A percentile compares a stretch with the other conserved stretches of the same genome.
phyloP scores from a whole-genome alignment of 768 basidiomycete species.

The Coprinopsis sp. region DNA sequence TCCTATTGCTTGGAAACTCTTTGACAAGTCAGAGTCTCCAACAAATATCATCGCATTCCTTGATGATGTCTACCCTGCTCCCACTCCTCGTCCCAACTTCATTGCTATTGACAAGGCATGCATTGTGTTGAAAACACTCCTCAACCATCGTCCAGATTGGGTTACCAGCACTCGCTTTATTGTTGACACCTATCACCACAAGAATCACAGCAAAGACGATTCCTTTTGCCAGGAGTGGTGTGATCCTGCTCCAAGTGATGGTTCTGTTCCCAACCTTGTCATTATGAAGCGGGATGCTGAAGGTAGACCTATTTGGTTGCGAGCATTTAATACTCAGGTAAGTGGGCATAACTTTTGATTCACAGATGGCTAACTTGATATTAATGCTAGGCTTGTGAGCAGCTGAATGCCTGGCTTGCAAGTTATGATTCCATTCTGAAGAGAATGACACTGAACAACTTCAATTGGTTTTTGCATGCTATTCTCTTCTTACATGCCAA shows the following conservation, averaged over 20 bases:
- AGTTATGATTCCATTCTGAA: conserved; percentile 19
- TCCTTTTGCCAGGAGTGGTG: conserved; percentile 13
- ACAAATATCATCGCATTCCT: conserved; percentile 16
- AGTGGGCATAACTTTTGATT: too few species aligned
- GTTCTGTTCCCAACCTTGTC: conserved; percentile 16
- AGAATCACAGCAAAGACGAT: too few species aligned
- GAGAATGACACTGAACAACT: conserved; percentile 20
- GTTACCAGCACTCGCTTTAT: conserved; percentile 16
- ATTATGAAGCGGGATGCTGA: neutral
- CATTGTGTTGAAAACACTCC: conserved; percentile 6
- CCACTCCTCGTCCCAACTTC: conserved; percentile 8
- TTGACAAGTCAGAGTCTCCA: conserved; percentile 14
- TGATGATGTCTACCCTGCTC: conserved; percentile 9
- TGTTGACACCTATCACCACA: conserved; percentile 22
- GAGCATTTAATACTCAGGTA: conserved; percentile 27
- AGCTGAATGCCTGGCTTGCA: conserved; percentile 28
- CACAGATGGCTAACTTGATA: too few species aligned
- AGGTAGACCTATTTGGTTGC: neutral
- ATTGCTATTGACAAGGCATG: conserved; percentile 13
- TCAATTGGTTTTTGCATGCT: conserved; percentile 18
- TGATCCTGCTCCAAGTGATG: conserved; percentile 18
- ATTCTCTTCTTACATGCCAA: conserved; percentile 15
- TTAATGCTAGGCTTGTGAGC: too few species aligned
- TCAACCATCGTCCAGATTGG: conserved; percentile 10
- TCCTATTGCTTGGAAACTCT: neutral